Conservation (phyloP, 768 basidiomycete genomes). For the Podaxis mareebaensis region DNA sequence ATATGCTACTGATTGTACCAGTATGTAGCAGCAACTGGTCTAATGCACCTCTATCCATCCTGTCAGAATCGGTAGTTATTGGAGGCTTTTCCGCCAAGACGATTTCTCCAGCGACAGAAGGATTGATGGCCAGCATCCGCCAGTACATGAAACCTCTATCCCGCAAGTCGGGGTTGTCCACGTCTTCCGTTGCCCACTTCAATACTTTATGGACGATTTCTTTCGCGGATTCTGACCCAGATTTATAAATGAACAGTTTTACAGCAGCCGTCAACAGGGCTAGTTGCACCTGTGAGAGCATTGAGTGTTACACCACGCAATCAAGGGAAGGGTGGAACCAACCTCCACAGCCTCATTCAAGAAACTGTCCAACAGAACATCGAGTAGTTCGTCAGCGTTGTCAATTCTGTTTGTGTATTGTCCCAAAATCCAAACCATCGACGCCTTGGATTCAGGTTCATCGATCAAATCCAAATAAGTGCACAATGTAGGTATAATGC, state of each 20-base stretch:
- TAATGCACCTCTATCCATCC: slow-evolving; percentile 95
- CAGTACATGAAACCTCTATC: slow-evolving; percentile 99
- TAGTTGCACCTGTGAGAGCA: slow-evolving; percentile 78
- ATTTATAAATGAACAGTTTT: slow-evolving; percentile 93
- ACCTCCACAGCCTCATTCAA: slow-evolving; percentile 95
- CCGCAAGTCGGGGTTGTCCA: slow-evolving; percentile 96
- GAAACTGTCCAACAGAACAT: slow-evolving; percentile 87
- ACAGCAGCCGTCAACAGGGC: slow-evolving; percentile 92
- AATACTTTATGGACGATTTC: slow-evolving; percentile 92
- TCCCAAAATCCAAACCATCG: slow-evolving; percentile 98
- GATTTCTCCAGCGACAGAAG: slow-evolving; percentile 83
- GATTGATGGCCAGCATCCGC: slow-evolving; percentile 94
- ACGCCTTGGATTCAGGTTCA: slow-evolving; percentile 95
- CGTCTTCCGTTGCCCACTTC: slow-evolving; percentile 96
- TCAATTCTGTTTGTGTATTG: slow-evolving; percentile 96
- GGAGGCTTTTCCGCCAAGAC: slow-evolving; percentile 92
- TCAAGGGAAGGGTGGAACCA: slow-evolving; percentile 21
- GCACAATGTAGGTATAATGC: slow-evolving; percentile 91
- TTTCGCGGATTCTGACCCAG: slow-evolving; percentile 80
- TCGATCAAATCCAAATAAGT: slow-evolving; percentile 90
- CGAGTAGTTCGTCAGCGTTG: slow-evolving; percentile 93
- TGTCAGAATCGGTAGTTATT: slow-evolving; percentile 96
- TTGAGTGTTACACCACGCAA: background rate
- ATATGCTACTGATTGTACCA: slow-evolving; percentile 92
- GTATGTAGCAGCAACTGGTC: slow-evolving; percentile 95